Evolutionary conservation across 2,329 filamentous ascomycete species (phyloP).

Genomic region (Phialemoniopsis sp.): DNA sequence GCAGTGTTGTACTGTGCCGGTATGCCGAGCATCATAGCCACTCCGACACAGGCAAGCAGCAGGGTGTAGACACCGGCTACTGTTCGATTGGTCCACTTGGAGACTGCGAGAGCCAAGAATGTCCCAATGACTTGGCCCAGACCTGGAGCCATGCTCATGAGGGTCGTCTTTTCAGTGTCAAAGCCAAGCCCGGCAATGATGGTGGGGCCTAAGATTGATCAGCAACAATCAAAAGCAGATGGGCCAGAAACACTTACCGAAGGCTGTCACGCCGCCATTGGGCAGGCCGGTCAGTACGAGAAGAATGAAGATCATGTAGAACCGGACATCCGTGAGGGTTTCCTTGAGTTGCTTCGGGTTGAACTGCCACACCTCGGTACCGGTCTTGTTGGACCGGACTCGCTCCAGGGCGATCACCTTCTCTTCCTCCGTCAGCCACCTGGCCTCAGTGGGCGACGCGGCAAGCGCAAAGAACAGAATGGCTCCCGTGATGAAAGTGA

Average conservation of each 20-base stretch:
- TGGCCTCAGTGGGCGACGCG: background rate
- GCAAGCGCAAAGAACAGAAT: background rate
- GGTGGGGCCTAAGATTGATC: background rate
- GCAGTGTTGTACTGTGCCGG: constrained; percentile 1
- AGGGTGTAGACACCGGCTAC: background rate
- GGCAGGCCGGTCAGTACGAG: constrained; percentile 14
- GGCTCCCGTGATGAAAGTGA: background rate
- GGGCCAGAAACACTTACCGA: background rate
- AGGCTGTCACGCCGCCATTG: constrained; percentile 8
- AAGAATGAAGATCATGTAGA: constrained; percentile 12
- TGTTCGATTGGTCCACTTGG: constrained; percentile 2
- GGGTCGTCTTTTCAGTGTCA: constrained; percentile 2
- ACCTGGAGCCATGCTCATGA: constrained; percentile 17
- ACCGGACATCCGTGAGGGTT: constrained; percentile 10
- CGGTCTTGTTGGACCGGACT: background rate
- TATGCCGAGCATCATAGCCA: constrained; percentile 2
- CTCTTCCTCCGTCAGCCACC: constrained; percentile 6
- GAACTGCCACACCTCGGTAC: constrained; percentile 9
- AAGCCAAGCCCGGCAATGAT: constrained; percentile 2
- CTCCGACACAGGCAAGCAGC: background rate
- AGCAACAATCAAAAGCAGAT: background rate
- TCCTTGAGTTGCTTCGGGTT: constrained; percentile 13
- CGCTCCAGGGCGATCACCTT: constrained; percentile 2
- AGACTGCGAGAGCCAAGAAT: constrained; percentile 5
- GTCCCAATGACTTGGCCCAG: constrained; percentile 17